phyloP scores from a whole-genome alignment of 2,329 filamentous ascomycete species.

The Colletotrichum incanum region DNA sequence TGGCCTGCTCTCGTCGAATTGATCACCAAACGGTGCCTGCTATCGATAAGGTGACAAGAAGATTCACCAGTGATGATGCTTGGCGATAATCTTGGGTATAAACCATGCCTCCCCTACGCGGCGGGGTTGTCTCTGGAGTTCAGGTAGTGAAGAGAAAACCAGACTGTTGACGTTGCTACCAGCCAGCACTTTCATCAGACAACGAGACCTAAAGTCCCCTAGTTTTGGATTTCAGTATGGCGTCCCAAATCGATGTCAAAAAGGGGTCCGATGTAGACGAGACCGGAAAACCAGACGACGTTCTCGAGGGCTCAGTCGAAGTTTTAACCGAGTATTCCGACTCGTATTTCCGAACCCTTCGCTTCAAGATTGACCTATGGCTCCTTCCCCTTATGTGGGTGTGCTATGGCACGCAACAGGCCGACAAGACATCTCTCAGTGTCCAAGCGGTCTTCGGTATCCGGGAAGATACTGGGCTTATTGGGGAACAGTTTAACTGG shows the following conservation, averaged over 20 bases:
- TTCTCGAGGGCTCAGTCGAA: slow-evolving; percentile 31
- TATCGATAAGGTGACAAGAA: too few relatives aligned
- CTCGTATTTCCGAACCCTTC: slow-evolving; percentile 48
- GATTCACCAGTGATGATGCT: too few relatives aligned
- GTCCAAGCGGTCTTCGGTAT: slow-evolving; percentile 51
- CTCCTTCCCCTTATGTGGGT: slow-evolving; percentile 52
- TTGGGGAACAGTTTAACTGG: slow-evolving; percentile 52
- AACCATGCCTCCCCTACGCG: background rate
- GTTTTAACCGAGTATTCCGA: slow-evolving; percentile 45
- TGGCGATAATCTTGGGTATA: background rate
- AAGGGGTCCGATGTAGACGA: background rate
- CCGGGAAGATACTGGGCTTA: slow-evolving; percentile 48
- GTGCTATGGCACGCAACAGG: slow-evolving; percentile 50
- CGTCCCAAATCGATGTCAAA: slow-evolving; percentile 6
- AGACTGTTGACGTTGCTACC: background rate
- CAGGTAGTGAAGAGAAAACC: too few relatives aligned
- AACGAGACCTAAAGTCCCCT: background rate
- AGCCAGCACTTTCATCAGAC: too few relatives aligned
- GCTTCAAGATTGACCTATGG: slow-evolving; percentile 51
- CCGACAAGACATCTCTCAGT: slow-evolving; percentile 51
- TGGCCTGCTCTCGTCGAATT: too few relatives aligned
- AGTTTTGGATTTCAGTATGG: background rate
- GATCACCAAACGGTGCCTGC: too few relatives aligned
- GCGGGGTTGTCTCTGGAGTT: background rate
- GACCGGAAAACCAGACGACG: slow-evolving; percentile 13